A percentile compares a stretch with the other conserved stretches of the same genome.
phyloP scores from a whole-genome alignment of 2,329 filamentous ascomycete species.

The Pseudocercospora fijiensis region DNA sequence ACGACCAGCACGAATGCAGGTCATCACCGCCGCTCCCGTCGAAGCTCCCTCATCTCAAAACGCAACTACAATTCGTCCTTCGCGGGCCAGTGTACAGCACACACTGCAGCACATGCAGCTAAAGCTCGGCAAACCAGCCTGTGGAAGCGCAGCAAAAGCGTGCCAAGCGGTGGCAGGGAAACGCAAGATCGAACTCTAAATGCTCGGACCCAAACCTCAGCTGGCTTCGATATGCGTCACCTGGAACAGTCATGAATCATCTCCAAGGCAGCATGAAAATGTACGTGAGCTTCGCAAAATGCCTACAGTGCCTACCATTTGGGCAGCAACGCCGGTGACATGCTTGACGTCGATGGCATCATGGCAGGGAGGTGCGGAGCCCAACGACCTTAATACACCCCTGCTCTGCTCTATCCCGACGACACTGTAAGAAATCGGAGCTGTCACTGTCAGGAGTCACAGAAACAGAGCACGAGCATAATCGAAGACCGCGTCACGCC shows the following conservation, averaged over 20 bases:
- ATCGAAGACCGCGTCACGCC: too few species aligned
- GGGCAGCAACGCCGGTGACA: background rate
- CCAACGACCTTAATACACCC: background rate
- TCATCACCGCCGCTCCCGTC: conserved; percentile 7
- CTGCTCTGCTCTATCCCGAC: background rate
- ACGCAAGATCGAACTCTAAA: background rate
- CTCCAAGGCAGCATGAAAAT: background rate
- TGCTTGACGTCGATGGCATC: background rate
- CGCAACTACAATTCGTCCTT: conserved; percentile 2
- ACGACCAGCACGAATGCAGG: background rate
- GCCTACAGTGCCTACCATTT: background rate
- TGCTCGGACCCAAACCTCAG: background rate
- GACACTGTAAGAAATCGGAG: background rate
- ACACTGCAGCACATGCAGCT: conserved; percentile 5
- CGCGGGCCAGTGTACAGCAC: background rate
- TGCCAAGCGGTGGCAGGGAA: conserved; percentile 1
- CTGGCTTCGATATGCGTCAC: conserved; percentile 5
- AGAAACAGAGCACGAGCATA: too few species aligned
- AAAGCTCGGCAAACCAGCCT: background rate
- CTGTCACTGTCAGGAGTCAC: background rate
- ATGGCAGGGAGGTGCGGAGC: background rate
- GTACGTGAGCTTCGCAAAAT: background rate
- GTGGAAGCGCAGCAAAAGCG: background rate
- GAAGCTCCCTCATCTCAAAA: background rate
- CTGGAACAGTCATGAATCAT: background rate